Evolutionary conservation across 1,139 yeast genomes (phyloP).

Genomic region (Taiozyma sp.): DNA sequence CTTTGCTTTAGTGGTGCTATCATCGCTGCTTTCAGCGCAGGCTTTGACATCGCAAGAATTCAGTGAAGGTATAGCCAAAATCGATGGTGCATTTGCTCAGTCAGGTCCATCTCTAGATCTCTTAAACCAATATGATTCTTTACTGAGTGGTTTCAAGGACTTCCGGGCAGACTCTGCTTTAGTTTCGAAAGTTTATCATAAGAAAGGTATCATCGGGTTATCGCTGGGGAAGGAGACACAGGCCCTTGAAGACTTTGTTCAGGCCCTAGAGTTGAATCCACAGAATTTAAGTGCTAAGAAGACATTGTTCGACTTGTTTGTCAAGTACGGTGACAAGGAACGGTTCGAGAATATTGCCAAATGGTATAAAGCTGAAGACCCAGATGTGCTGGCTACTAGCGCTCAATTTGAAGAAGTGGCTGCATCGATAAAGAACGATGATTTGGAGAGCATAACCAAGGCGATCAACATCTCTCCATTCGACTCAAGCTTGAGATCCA

Average conservation of each 20-base stretch:
- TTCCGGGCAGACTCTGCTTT: slow-evolving; percentile 4
- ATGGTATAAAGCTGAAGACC: not conserved
- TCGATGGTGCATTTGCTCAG: slow-evolving; percentile 1
- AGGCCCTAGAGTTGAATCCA: slow-evolving; percentile 35
- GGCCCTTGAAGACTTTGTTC: slow-evolving; percentile 43
- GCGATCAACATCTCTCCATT: slow-evolving; percentile 26
- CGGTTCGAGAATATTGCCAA: slow-evolving; percentile 16
- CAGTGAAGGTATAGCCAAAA: slow-evolving; percentile 1
- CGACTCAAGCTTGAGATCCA: slow-evolving; percentile 23
- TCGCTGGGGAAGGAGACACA: slow-evolving; percentile 40
- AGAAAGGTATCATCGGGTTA: slow-evolving; percentile 49
- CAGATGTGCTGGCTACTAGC: slow-evolving; percentile 7
- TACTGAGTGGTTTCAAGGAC: slow-evolving; percentile 6
- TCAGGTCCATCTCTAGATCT: slow-evolving; percentile 17
- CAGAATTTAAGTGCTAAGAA: slow-evolving; percentile 37
- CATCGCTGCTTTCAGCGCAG: not conserved
- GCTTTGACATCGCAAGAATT: not conserved
- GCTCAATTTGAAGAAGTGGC: slow-evolving; percentile 14
- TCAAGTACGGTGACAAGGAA: slow-evolving; percentile 41
- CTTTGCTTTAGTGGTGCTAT: not conserved
- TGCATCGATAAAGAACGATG: slow-evolving; percentile 7
- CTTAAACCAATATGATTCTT: slow-evolving; percentile 13
- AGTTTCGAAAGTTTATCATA: slow-evolving; percentile 37
- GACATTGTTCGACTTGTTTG: slow-evolving; percentile 37
- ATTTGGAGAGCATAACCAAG: slow-evolving; percentile 11